Conservation (phyloP, 2,329 filamentous ascomycete genomes). For the Calonectria hongkongensis region DNA sequence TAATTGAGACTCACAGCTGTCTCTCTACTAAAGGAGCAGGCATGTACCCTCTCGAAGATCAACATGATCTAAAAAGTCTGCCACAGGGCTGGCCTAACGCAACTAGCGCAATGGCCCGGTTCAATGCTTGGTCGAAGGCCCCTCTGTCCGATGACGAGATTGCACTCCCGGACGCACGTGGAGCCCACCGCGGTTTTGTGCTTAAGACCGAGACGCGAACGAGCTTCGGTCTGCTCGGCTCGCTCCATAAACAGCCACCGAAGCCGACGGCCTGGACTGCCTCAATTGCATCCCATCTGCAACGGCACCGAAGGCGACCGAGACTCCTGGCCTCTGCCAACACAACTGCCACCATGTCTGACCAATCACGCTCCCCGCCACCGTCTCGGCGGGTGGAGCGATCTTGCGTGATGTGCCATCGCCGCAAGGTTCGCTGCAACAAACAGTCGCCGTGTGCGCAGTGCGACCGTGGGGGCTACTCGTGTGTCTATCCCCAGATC, state of each 20-base stretch:
- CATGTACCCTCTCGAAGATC: neutral
- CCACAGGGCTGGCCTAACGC: slow-evolving; percentile 4
- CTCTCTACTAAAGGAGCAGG: neutral
- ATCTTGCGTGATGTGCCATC: slow-evolving; percentile 65
- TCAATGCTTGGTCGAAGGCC: neutral
- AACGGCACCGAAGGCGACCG: slow-evolving; percentile 35
- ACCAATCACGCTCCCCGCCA: slow-evolving; percentile 34
- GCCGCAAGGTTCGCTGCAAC: slow-evolving; percentile 82
- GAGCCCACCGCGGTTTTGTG: neutral
- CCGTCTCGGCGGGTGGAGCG: slow-evolving; percentile 47
- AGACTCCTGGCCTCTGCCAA: slow-evolving; percentile 9
- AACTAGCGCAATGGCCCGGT: slow-evolving; percentile 8
- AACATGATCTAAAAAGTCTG: slow-evolving; percentile 16
- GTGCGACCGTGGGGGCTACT: slow-evolving; percentile 70
- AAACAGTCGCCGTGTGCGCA: slow-evolving; percentile 82
- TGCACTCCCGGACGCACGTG: slow-evolving; percentile 4
- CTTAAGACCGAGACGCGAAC: slow-evolving; percentile 27
- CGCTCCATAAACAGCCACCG: slow-evolving; percentile 25
- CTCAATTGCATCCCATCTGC: slow-evolving; percentile 4
- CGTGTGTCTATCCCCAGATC: slow-evolving; percentile 57
- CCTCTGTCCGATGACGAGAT: slow-evolving; percentile 27
- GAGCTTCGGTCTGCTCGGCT: slow-evolving; percentile 21
- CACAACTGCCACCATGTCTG: slow-evolving; percentile 1
- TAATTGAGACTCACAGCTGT: neutral
- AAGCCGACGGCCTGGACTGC: slow-evolving; percentile 18